Conservation (phyloP, 2,329 filamentous ascomycete species). For the Aspergillus hortae region DNA sequence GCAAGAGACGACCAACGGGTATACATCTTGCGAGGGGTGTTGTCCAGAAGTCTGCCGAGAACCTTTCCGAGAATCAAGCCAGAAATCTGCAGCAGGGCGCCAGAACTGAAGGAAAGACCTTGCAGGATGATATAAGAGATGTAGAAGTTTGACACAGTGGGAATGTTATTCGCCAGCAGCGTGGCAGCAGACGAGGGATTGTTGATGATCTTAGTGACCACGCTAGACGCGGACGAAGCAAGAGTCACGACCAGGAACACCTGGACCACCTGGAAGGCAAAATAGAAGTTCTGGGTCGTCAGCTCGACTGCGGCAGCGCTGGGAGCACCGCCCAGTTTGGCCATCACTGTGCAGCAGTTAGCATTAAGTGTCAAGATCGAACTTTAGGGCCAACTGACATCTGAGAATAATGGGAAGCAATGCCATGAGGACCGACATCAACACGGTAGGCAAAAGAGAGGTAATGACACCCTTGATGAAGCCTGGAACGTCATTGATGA, state of each 20-base stretch:
- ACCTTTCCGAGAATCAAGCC: slow-evolving; percentile 73
- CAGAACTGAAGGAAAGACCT: slow-evolving; percentile 73
- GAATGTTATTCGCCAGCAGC: slow-evolving; percentile 70
- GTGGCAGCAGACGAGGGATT: slow-evolving; percentile 60
- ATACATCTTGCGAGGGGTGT: slow-evolving; percentile 77
- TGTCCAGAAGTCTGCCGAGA: slow-evolving; percentile 70
- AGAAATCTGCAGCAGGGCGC: slow-evolving; percentile 68
- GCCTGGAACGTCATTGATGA: slow-evolving; percentile 67
- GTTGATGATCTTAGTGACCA: slow-evolving; percentile 59
- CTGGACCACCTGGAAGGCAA: slow-evolving; percentile 68
- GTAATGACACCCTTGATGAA: slow-evolving; percentile 78
- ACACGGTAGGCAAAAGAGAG: slow-evolving; percentile 75
- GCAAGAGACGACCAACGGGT: slow-evolving; percentile 70
- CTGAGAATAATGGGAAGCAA: slow-evolving; percentile 80
- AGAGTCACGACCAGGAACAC: slow-evolving; percentile 87
- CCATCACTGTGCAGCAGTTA: slow-evolving; percentile 55
- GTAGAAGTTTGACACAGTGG: slow-evolving; percentile 88
- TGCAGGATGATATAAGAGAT: slow-evolving; percentile 93
- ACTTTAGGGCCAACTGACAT: slow-evolving; percentile 45
- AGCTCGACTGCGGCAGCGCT: slow-evolving; percentile 78
- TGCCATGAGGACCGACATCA: slow-evolving; percentile 80
- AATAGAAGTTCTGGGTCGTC: slow-evolving; percentile 88
- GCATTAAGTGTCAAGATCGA: background rate
- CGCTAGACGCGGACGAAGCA: slow-evolving; percentile 72
- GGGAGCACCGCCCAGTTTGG: slow-evolving; percentile 75